Evolutionary conservation across 441 rosid species (phyloP).

Genomic region (Syzygium syzygioides): DNA sequence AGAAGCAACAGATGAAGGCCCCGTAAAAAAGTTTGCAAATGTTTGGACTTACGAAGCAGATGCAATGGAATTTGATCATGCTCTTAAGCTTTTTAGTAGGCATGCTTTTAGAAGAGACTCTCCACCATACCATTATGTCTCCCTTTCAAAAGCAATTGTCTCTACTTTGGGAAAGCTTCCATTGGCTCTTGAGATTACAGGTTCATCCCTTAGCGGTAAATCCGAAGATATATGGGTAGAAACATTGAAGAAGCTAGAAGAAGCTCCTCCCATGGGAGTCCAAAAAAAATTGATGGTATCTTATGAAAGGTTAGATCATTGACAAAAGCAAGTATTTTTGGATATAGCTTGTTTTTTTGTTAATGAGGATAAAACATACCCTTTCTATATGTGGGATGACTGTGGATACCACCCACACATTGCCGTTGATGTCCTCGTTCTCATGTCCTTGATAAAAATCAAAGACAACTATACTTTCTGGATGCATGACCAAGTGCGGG

Average conservation of each 20-base stretch:
- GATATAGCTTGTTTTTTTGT: background rate
- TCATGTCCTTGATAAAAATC: background rate
- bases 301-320: background rate
- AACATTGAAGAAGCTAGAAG: background rate
- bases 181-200: background rate
- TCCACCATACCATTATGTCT: accelerated
- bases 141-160: accelerated
- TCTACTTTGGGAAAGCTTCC: background rate
- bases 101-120: background rate
- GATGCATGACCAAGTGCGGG: background rate
- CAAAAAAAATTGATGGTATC: background rate
- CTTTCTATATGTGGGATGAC: background rate
- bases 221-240: accelerated
- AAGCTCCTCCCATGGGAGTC: background rate
- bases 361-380: accelerated
- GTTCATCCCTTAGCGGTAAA: background rate
- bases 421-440: background rate
- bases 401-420: background rate
- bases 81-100: background rate
- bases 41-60: accelerated
- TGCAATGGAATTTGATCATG: background rate
- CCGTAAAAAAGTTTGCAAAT: background rate
- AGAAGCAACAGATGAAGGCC: background rate
- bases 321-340: background rate
- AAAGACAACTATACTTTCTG: background rate